phyloP scores from a whole-genome alignment of 164 flowering plant genomes.

The Brasenia schreberi region DNA sequence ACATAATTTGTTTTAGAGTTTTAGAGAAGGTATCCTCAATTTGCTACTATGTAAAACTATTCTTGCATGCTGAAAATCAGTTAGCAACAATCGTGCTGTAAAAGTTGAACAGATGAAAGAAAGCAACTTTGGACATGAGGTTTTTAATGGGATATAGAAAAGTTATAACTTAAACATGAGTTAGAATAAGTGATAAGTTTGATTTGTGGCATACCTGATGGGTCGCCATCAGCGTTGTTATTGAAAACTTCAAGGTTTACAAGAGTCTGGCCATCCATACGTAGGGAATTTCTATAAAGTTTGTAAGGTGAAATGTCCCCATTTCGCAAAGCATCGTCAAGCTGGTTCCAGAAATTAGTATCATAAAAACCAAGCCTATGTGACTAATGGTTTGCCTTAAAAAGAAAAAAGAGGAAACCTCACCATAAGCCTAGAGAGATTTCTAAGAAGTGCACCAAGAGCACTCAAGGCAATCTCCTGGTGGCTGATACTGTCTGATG shows the following conservation, averaged over 20 bases:
- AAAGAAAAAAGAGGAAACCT: not conserved
- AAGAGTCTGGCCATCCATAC: slow-evolving; percentile 93
- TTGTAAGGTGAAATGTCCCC: slow-evolving; percentile 71
- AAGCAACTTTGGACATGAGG: too few relatives aligned
- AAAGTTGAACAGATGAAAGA: too few relatives aligned
- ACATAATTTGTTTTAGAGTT: too few relatives aligned
- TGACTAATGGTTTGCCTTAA: too few relatives aligned
- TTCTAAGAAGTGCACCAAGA: slow-evolving; percentile 65
- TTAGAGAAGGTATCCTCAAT: not conserved
- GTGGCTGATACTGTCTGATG: slow-evolving; percentile 32
- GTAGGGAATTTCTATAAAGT: slow-evolving; percentile 64
- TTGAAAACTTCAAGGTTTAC: slow-evolving; percentile 82
- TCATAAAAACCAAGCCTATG: too few relatives aligned
- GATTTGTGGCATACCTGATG: slow-evolving; percentile 41
- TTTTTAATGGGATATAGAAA: too few relatives aligned
- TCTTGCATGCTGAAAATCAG: too few relatives aligned
- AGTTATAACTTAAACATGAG: not conserved
- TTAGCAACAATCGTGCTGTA: too few relatives aligned
- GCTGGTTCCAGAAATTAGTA: slow-evolving; percentile 25
- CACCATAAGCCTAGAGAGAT: slow-evolving; percentile 81
- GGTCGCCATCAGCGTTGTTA: slow-evolving; percentile 81
- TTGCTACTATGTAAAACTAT: not conserved
- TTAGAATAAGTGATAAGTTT: not conserved
- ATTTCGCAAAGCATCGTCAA: slow-evolving; percentile 61
- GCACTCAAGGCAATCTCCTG: slow-evolving; percentile 48